A percentile compares a stretch with the other conserved stretches of the same genome.
Conservation (phyloP, 148 eudicot species). For the Bassia scoparia region DNA sequence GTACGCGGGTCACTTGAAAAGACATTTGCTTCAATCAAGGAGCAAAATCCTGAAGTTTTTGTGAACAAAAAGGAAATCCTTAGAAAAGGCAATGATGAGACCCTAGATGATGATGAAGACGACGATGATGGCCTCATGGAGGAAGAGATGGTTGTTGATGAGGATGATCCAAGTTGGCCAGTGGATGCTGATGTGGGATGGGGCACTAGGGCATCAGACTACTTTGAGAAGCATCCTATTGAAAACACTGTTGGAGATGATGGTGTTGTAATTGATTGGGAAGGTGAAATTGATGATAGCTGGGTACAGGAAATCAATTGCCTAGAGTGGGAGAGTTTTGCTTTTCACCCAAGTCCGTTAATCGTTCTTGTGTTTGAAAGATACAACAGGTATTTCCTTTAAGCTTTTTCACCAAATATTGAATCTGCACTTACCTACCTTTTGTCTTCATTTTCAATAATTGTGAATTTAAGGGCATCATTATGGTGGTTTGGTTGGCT, state of each 20-base stretch:
- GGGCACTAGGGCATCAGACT: slow-evolving; percentile 87
- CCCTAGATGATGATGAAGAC: slow-evolving; percentile 31
- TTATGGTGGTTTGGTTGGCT: background rate
- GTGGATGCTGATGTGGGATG: slow-evolving; percentile 92
- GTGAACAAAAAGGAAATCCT: slow-evolving; percentile 38
- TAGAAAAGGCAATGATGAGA: slow-evolving; percentile 38
- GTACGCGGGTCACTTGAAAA: slow-evolving; percentile 52
- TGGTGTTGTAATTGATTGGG: slow-evolving; percentile 90
- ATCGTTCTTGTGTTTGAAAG: slow-evolving; percentile 92
- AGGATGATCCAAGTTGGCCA: slow-evolving; percentile 83
- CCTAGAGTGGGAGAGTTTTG: slow-evolving; percentile 95
- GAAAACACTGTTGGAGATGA: slow-evolving; percentile 81
- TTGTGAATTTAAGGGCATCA: no score
- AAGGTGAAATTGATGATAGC: slow-evolving; percentile 80
- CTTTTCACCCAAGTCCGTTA: slow-evolving; percentile 93
- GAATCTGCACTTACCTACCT: background rate
- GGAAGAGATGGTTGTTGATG: slow-evolving; percentile 63
- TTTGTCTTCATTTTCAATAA: background rate
- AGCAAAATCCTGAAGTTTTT: slow-evolving; percentile 58
- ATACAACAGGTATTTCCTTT: slow-evolving; percentile 62
- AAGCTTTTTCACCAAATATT: background rate
- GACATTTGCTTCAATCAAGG: slow-evolving; percentile 62
- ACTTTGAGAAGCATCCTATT: slow-evolving; percentile 75
- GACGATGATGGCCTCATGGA: slow-evolving; percentile 24
- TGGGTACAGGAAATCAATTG: slow-evolving; percentile 91